Conservation (phyloP, 768 basidiomycete genomes). For the Mycena indigotica region DNA sequence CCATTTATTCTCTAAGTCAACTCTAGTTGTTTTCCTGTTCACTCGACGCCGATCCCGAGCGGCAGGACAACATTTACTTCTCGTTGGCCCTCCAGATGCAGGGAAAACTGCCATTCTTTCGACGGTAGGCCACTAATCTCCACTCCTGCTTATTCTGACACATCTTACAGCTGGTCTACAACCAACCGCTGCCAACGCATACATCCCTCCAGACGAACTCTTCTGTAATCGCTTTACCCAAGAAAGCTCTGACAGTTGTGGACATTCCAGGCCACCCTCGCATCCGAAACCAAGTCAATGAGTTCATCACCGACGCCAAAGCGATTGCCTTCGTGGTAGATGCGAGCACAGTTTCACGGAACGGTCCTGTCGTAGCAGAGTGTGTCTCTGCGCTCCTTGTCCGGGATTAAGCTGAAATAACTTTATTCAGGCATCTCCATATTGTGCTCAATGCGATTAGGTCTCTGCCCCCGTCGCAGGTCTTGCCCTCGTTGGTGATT, state of each 20-base stretch:
- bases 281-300: conserved; percentile 71
- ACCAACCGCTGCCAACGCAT: conserved; percentile 65
- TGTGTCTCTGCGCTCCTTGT: conserved; percentile 40
- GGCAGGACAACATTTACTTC: conserved; percentile 62
- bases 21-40: conserved; percentile 47
- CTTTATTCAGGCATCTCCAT: conserved; percentile 65
- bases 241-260: conserved; percentile 54
- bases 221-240: conserved; percentile 47
- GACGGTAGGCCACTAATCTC: conserved; percentile 47
- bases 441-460: conserved; percentile 67
- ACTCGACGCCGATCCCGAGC: conserved; percentile 46
- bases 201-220: conserved; percentile 78
- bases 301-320: conserved; percentile 63
- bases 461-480: conserved; percentile 71
- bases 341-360: conserved; percentile 75
- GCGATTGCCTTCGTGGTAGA: conserved; percentile 80
- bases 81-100: conserved; percentile 75
- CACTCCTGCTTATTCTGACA: not conserved
- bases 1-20: conserved; percentile 2
- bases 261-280: conserved; percentile 89
- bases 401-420: too few species aligned
- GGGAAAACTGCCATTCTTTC: conserved; percentile 83
- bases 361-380: conserved; percentile 78
- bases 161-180: conserved; percentile 59
- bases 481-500: conserved; percentile 61